phyloP scores from a whole-genome alignment of 352 stramenopile genomes.

The Phytophthora chlamydospora region DNA sequence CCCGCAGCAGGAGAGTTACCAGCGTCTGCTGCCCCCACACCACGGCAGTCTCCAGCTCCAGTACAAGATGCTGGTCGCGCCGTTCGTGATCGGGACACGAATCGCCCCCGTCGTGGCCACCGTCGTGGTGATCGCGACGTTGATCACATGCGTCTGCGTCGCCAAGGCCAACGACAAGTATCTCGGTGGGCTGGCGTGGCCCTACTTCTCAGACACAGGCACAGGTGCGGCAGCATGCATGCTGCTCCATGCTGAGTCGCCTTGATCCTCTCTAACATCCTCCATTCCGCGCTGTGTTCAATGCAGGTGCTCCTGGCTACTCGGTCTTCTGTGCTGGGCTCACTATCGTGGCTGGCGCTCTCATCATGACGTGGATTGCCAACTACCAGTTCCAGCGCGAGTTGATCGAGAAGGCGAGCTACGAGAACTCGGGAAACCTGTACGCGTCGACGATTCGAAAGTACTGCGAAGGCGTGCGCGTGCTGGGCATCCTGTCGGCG shows the following conservation, averaged over 20 bases:
- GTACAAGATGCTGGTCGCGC: slow-evolving; percentile 1
- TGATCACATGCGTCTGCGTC: slow-evolving; percentile 52
- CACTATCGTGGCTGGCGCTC: slow-evolving; percentile 32
- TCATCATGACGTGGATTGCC: slow-evolving; percentile 47
- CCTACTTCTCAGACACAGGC: slow-evolving; percentile 63
- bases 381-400: slow-evolving; percentile 57
- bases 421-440: slow-evolving; percentile 10
- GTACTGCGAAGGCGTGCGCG: slow-evolving; percentile 24
- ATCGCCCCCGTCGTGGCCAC: slow-evolving; percentile 43
- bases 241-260: neutral
- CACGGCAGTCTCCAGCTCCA: neutral
- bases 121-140: slow-evolving; percentile 34
- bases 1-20: slow-evolving; percentile 1
- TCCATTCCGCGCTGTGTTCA: neutral
- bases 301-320: slow-evolving; percentile 39
- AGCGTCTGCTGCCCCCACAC: slow-evolving; percentile 2
- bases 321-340: slow-evolving; percentile 48
- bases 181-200: slow-evolving; percentile 51
- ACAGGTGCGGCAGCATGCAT: slow-evolving; percentile 26
- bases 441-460: slow-evolving; percentile 19
- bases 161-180: slow-evolving; percentile 48
- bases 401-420: slow-evolving; percentile 21
- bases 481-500: slow-evolving; percentile 39
- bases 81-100: slow-evolving; percentile 23
- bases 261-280: neutral